Conservation (phyloP, 768 basidiomycete species). For the Auriculariales sp. region DNA sequence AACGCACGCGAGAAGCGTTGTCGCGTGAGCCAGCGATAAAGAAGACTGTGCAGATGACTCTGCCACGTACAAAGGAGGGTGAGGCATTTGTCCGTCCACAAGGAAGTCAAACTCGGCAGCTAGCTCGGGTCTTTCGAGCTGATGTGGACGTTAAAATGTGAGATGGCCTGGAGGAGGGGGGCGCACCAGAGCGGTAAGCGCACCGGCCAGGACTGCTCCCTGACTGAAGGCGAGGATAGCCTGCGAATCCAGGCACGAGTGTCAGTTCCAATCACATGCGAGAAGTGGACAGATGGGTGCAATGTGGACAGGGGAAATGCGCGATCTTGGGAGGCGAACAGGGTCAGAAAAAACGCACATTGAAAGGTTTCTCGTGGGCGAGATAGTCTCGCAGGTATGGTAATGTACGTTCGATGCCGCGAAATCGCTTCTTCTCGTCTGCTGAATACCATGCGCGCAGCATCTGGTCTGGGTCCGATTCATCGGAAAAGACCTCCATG, state of each 20-base stretch:
- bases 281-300: too few species aligned
- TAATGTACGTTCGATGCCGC: constrained; percentile 47
- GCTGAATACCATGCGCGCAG: constrained; percentile 60
- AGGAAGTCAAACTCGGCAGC: constrained; percentile 51
- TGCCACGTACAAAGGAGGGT: constrained; percentile 51
- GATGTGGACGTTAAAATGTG: neutral
- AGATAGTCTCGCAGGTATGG: constrained; percentile 39
- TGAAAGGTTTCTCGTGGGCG: constrained; percentile 42
- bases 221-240: constrained; percentile 77
- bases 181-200: constrained; percentile 55
- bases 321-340: neutral
- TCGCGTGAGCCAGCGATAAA: neutral
- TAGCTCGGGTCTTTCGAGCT: constrained; percentile 39
- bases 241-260: constrained; percentile 27
- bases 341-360: constrained; percentile 29
- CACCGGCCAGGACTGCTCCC: constrained; percentile 60
- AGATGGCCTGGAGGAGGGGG: constrained; percentile 2
- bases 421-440: constrained; percentile 31
- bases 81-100: constrained; percentile 45
- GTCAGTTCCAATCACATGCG: too few species aligned
- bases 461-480: constrained; percentile 34
- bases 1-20: too few species aligned
- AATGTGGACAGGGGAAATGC: too few species aligned
- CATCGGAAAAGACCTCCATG: too few species aligned
- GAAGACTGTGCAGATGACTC: neutral